Evolutionary conservation across 2,329 filamentous ascomycete genomes (phyloP), one percentile per base, ranked within the genome.

Genomic region (Penicillium sclerotiorum): DNA sequence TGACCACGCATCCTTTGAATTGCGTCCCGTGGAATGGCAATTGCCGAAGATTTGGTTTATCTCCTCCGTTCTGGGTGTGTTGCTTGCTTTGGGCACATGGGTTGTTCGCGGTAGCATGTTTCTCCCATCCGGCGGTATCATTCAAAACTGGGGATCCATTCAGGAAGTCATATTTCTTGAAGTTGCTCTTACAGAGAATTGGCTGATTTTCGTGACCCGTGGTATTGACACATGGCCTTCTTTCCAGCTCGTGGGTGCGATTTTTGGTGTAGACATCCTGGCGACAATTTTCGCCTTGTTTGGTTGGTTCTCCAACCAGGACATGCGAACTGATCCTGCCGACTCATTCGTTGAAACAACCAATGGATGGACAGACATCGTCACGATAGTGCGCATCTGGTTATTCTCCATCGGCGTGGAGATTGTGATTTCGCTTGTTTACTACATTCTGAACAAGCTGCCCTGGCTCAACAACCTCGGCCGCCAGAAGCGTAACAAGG

Each of bases 141-240:
- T 91, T 56, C 81, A 89, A 71, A 87, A 87, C 73, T 90, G 82
- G 67, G 87, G 87, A 57, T 85, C 83, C 49, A 80, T 89, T 53
- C 87, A 90, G 73, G 86, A 88, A 67, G 85, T 90, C 38, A 77
- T 95, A 64, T 95, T 95, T 84, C 83, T 95, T 37, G 85, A 95
- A 77, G 88, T 95, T 69, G 92, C 89, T 7, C 84, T 95, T 47
- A 93, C 90, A 53, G 90, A 95, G 81, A 95, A 95, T 79, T 95
- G 90, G 91, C 84, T 95, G 44, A 95, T 95, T 73, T 95, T 95
- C 80, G 93, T 95, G 74, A 95, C 90, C 58, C 89, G 90, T 80
- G 90, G 88, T 54, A 84, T 81, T 55, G 79, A 84, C 66, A 90
- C 87, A 5, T 86, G 82, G 77, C 87, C 87, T 41, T 89, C 86